phyloP scores from a whole-genome alignment of 2,329 filamentous ascomycete genomes.

The Penicillium sp. region DNA sequence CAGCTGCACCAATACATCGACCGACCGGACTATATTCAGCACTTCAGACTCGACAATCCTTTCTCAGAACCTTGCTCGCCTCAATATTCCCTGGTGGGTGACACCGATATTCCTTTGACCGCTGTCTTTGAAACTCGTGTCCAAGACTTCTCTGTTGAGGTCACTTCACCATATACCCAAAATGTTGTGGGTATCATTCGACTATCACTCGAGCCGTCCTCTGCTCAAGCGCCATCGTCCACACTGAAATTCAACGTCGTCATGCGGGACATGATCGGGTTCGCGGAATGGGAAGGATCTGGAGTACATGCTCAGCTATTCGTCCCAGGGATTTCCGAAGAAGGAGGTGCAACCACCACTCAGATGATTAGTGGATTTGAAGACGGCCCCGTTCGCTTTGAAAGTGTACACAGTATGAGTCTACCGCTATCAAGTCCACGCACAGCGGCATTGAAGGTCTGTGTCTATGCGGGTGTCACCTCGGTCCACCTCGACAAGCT shows the following conservation, averaged over 20 bases:
- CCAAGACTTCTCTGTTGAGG: constrained; percentile 89
- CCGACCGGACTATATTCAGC: constrained; percentile 89
- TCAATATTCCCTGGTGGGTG: constrained; percentile 87
- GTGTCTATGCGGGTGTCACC: constrained; percentile 88
- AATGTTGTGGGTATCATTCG: constrained; percentile 89
- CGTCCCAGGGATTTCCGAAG: constrained; percentile 84
- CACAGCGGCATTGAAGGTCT: constrained; percentile 76
- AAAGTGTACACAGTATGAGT: constrained; percentile 98
- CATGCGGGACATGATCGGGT: constrained; percentile 93
- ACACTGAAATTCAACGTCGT: constrained; percentile 98
- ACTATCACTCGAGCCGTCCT: constrained; percentile 88
- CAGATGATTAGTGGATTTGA: constrained; percentile 94
- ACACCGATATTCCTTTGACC: constrained; percentile 86
- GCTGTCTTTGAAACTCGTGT: constrained; percentile 94
- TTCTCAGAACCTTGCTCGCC: constrained; percentile 91
- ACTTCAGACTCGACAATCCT: constrained; percentile 88
- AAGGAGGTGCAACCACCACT: constrained; percentile 89
- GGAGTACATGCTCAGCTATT: constrained; percentile 98
- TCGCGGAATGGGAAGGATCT: constrained; percentile 91
- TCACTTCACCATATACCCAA: constrained; percentile 88
- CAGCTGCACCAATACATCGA: constrained; percentile 97
- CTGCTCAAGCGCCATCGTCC: constrained; percentile 84
- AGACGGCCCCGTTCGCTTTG: constrained; percentile 87
- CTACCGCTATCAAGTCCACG: constrained; percentile 76
- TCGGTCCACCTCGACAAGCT: constrained; percentile 95